Evolutionary conservation across 2,329 filamentous ascomycete species (phyloP), one percentile per base, ranked within the genome.

Genomic region (Aschersonia sp.): DNA sequence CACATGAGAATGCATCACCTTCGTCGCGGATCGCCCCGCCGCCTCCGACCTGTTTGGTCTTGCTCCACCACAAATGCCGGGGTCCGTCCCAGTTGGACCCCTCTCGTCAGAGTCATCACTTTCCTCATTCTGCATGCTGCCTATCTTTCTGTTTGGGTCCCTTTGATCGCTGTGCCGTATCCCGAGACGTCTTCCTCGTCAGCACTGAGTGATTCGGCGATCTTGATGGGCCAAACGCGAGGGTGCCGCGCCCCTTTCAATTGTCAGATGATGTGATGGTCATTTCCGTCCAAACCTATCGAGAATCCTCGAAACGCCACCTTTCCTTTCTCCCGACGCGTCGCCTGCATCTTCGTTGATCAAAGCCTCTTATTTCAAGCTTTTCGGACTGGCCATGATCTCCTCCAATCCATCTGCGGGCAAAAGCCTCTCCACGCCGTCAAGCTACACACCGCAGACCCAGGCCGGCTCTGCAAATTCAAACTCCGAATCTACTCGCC

Each of bases 401-500:
- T 50, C 60, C 44, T 58, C 58, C 46, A 61, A 57, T 49, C 51
- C 58, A 31, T 58, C 48, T 51, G 48, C 58, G 64, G 73, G 72
- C 63, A 79, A 78, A 66, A 69, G 73, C 62, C 68, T 73, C 53
- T 65, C 73, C 46, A 54, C 66, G 47, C 57, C 68, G 42, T 58
- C 67, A 41, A 68, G 64, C 45, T 65, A 71, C 53, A 61, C 65
- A 10, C 58, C 67, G 31, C 59, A 66, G 12, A 58, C 63, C 5
- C 66, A 69, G 53, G 57, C 68, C 40, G 60, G 68, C 32, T 63
- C 67, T n/a, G 55, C 69, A 37, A 63, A 68, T 5, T 60, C 70
- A 48, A 69, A 59, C 60, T 72, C 75, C 60, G 75, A 78, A 48
- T 67, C 68, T 14, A 66, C 62, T 51, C 73, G 75, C 31, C 73